Base-by-base conservation (phyloP, 73 alveolate species). In the Durusdinium trenchii region DNA sequence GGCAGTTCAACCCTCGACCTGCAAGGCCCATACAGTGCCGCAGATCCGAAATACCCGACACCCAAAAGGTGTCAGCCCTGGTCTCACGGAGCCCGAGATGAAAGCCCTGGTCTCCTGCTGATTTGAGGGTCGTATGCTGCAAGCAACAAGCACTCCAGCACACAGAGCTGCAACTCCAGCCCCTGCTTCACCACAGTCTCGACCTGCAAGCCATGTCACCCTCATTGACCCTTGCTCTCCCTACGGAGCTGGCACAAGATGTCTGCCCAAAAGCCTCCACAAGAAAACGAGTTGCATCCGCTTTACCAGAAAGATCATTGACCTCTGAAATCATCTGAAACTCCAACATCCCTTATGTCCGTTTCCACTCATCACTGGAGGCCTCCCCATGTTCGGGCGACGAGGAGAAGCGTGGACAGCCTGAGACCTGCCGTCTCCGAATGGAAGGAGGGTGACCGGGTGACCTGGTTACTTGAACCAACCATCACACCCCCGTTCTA, bases 171-270 rank as follows among this genome's bases (percentile, higher is more conserved):
- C 89, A 91, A 50, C 76, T 52, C 71, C 45, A 91, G 79, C 3
- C 98, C 98, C 75, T 91, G 89, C 76, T 91, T 91, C 89, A 91
- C 98, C 87, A 91, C 98, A 3, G 89, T 91, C 57, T 91, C 98
- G 57, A 91, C 98, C 98, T 91, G 86, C 32, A 20, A 26, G 20
- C 64, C n/a, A 67, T 14, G 81, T 26, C 16, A 28, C 43, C 18
- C 36, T 30, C 18, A 67, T 14, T 18, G 81, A 9, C 81, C 81
- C 18, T 18, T 16, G 79, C 38, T 64, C 28, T 64, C 42, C 81
- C 9, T 18, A 18, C 3, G 42, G 36, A n/a, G 10, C 81, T n/a
- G 36, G 3, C 43, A 32, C 42, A 26, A 10, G 18, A 9, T 67
- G 3, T 42, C 42, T 26, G 18, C 18, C 81, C 64, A 12, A 54